Evolutionary conservation across 495 filamentous ascomycete genomes (phyloP).

Genomic region (Lentithecium fluviatile): DNA sequence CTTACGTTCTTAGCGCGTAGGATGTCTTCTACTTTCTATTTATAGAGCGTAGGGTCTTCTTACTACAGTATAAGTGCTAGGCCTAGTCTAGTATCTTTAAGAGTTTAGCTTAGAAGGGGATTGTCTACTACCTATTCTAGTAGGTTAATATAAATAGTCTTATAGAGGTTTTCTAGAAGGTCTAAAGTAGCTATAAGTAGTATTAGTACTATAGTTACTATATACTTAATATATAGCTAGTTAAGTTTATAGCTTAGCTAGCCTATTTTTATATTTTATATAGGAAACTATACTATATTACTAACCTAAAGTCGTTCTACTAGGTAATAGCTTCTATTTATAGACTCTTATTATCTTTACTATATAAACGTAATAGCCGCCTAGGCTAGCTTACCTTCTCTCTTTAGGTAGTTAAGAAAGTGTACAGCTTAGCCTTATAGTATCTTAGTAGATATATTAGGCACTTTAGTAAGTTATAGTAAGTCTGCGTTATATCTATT

Average conservation of each 20-base stretch:
- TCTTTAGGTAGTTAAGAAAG: not conserved
- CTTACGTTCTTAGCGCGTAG: no score
- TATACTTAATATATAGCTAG: slow-evolving; percentile 1
- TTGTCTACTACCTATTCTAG: not conserved
- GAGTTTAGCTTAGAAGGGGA: not conserved
- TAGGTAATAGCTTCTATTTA: not conserved
- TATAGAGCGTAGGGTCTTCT: no score
- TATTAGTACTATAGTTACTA: slow-evolving; percentile 8
- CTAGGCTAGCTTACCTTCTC: not conserved
- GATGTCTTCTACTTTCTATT: no score
- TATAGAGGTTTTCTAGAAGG: not conserved
- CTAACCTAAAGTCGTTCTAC: not conserved
- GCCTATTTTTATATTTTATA: slow-evolving; percentile 1
- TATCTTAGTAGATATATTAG: not conserved
- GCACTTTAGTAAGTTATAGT: not conserved
- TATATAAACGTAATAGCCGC: not conserved
- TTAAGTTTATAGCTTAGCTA: not conserved
- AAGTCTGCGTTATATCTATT: no score
- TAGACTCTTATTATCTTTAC: not conserved
- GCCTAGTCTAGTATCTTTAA: not conserved
- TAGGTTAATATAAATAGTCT: slow-evolving; percentile 1
- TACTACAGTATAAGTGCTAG: not conserved
- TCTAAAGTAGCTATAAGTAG: not conserved
- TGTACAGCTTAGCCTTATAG: not conserved
- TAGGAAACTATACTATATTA: slow-evolving; percentile 1